Base-by-base conservation (phyloP, 768 basidiomycete genomes). In the Phaeotremella skinneri region DNA sequence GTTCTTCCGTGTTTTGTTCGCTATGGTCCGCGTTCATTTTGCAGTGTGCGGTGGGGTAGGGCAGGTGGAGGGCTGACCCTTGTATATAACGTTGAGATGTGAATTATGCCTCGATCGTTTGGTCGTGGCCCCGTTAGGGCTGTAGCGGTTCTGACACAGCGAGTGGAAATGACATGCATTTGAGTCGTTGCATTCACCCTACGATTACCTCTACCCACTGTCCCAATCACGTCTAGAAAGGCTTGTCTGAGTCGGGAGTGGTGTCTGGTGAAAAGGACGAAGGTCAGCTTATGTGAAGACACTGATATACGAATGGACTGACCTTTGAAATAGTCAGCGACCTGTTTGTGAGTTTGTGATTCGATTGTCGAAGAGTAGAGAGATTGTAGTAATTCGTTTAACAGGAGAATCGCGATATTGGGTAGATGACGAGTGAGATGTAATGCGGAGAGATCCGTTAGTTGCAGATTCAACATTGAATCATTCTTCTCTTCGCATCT, bases 161-260 rank as follows among this genome's bases (percentile, higher is more conserved):
- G n/a, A n/a, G n/a, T n/a, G n/a, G n/a, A n/a, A n/a, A n/a, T n/a
- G n/a, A n/a, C n/a, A n/a, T n/a, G n/a, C n/a, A n/a, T n/a, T n/a
- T n/a, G n/a, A n/a, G n/a, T n/a, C n/a, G n/a, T n/a, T n/a, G n/a
- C n/a, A n/a, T n/a, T n/a, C n/a, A n/a, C n/a, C n/a, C n/a, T n/a
- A n/a, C n/a, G n/a, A n/a, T n/a, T n/a, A n/a, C n/a, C n/a, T n/a
- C n/a, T n/a, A n/a, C n/a, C n/a, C n/a, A n/a, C n/a, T n/a, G n/a
- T n/a, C n/a, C n/a, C n/a, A n/a, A n/a, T n/a, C n/a, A n/a, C 47
- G 50, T 43, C 58, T 69, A 74, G 69, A 74, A 74, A 20, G 73
- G 73, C 57, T 75, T 75, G 61, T 75, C 73, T n/a, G 65, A 72
- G 25, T 62, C 73, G 17, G 73, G 73, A 20, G 69, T 70, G 26